These are phyloP conservation scores for Imleria badia DNA, from an alignment of 768 basidiomycete genomes.

Conservation along the genomic window DNA sequence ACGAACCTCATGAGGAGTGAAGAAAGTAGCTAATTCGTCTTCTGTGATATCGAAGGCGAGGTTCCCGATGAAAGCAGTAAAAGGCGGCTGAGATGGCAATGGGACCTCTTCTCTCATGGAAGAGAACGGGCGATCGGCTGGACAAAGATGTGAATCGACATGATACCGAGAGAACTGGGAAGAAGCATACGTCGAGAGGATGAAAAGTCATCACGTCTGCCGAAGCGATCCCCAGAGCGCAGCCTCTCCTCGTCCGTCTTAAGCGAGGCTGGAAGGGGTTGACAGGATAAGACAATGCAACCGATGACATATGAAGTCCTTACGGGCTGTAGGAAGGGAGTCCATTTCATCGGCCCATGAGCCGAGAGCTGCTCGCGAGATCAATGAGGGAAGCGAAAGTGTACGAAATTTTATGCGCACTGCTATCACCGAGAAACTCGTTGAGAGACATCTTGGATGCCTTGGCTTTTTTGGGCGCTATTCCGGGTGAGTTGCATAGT, in stretches of 20 bases:
- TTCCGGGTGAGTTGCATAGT: constrained; percentile 5
- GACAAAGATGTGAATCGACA: constrained; percentile 12
- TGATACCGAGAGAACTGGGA: constrained; percentile 2
- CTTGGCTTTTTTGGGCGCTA: constrained; percentile 84
- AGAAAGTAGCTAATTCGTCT: constrained; percentile 77
- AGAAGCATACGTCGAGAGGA: constrained; percentile 56
- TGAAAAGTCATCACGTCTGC: constrained; percentile 63
- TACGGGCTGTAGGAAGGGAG: constrained; percentile 87
- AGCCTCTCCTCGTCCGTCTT: constrained; percentile 65
- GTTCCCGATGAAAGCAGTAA: constrained; percentile 96
- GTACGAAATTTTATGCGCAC: constrained; percentile 47
- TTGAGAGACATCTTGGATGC: constrained; percentile 90
- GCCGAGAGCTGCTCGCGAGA: constrained; percentile 59
- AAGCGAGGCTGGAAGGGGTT: constrained; percentile 53
- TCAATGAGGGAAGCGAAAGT: constrained; percentile 11
- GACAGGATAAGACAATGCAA: constrained; percentile 8
- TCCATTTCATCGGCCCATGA: constrained; percentile 99
- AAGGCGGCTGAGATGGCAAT: constrained; percentile 93
- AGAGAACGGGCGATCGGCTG: constrained; percentile 55
- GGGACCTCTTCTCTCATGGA: constrained; percentile 88
- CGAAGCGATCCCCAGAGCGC: constrained; percentile 53
- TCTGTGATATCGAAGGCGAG: constrained; percentile 91
- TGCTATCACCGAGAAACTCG: constrained; percentile 85
- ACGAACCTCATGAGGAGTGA: constrained; percentile 60
- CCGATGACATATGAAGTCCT: constrained; percentile 35